phyloP scores from a whole-genome alignment of 2,329 filamentous ascomycete species.

The Sclerotinia nivalis region DNA sequence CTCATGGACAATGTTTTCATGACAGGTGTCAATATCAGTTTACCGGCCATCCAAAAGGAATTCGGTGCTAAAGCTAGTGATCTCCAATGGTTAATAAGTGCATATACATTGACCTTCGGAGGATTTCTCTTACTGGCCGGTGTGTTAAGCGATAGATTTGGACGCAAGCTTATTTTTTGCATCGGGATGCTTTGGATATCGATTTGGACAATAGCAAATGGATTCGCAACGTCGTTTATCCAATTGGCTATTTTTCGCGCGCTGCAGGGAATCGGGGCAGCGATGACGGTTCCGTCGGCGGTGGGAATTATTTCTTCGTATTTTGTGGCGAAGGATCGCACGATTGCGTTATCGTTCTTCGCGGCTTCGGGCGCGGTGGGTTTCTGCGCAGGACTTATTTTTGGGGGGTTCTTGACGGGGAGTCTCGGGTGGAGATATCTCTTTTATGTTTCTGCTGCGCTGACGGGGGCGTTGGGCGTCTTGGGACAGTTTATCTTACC shows the following conservation, averaged over 20 bases:
- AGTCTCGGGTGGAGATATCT: conserved; percentile 46
- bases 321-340: conserved; percentile 44
- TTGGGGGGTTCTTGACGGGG: conserved; percentile 45
- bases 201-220: conserved; percentile 43
- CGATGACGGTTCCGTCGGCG: conserved; percentile 50
- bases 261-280: conserved; percentile 49
- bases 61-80: conserved; percentile 42
- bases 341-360: conserved; percentile 45
- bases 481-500: conserved; percentile 45
- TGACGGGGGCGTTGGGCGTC: conserved; percentile 40
- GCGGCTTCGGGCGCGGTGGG: conserved; percentile 45
- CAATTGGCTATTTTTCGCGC: conserved; percentile 48
- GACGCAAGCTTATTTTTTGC: conserved; percentile 44
- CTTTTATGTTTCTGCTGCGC: conserved; percentile 43
- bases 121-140: conserved; percentile 42
- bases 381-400: conserved; percentile 46
- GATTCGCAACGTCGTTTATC: conserved; percentile 47
- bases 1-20: conserved; percentile 49
- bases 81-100: conserved; percentile 47
- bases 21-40: conserved; percentile 46
- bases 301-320: conserved; percentile 49
- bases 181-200: conserved; percentile 43
- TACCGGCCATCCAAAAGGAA: conserved; percentile 46
- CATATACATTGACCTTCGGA: conserved; percentile 46
- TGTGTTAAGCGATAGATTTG: conserved; percentile 41